Percentiles rank a stretch among this genome's conserved stretches.
Evolutionary conservation across 208 protist species (phyloP).

Genomic region (Leishmania braziliensis): DNA sequence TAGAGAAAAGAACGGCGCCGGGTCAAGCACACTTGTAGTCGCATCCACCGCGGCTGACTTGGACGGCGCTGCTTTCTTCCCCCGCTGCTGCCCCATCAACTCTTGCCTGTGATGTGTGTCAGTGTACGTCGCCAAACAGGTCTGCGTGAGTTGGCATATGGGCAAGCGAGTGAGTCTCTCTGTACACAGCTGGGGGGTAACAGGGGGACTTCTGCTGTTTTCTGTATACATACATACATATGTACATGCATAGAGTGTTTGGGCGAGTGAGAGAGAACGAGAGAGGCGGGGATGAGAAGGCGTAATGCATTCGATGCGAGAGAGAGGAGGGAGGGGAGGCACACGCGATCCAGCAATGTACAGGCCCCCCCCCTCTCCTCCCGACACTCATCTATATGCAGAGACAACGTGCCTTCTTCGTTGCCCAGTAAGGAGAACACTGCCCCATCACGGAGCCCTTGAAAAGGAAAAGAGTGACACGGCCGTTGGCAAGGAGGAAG

Average conservation of each 20-base stretch:
- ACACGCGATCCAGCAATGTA: background rate
- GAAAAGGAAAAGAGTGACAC: too few relatives aligned
- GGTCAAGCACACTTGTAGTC: background rate
- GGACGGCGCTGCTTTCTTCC: background rate
- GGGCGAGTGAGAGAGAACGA: constrained; percentile 9
- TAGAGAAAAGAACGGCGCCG: constrained; percentile 46
- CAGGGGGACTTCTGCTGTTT: background rate
- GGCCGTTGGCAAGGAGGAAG: background rate
- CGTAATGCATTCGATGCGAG: background rate
- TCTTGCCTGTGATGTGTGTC: background rate
- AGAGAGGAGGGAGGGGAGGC: background rate
- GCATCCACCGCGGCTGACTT: background rate
- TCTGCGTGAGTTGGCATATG: too few relatives aligned
- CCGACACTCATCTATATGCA: background rate
- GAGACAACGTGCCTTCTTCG: background rate
- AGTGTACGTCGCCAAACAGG: background rate
- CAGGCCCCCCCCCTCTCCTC: too few relatives aligned
- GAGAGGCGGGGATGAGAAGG: background rate
- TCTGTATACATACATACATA: background rate
- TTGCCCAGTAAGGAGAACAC: background rate
- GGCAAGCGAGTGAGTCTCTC: background rate
- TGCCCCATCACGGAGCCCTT: too few relatives aligned
- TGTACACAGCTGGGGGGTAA: background rate
- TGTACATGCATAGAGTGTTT: background rate
- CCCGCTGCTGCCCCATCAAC: constrained; percentile 4